Evolutionary conservation across 371 early-diverging fungal species (phyloP), one percentile per base, ranked within the genome.

Genomic region (Mortierella sp.): DNA sequence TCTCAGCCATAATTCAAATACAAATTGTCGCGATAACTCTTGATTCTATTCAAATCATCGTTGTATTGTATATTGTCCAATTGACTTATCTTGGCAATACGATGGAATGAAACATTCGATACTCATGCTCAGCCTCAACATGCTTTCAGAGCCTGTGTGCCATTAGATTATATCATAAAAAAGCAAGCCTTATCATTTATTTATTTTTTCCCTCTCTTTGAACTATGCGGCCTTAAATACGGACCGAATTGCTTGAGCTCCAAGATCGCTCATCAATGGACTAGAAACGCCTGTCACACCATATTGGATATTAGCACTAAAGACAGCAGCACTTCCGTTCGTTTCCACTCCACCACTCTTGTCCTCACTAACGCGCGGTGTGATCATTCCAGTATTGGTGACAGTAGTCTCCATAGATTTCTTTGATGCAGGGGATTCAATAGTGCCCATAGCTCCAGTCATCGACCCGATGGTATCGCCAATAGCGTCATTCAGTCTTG

Each of bases 161-260:
- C n/a, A n/a, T n/a, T n/a, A n/a, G n/a, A n/a, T n/a, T n/a, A n/a
- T n/a, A n/a, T n/a, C n/a, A n/a, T n/a, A n/a, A n/a, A n/a, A n/a
- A n/a, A n/a, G n/a, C n/a, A n/a, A n/a, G n/a, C n/a, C n/a, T n/a
- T n/a, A n/a, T n/a, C n/a, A n/a, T n/a, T n/a, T n/a, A n/a, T n/a
- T n/a, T n/a, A n/a, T n/a, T n/a, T n/a, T n/a, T n/a, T n/a, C n/a
- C n/a, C n/a, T n/a, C n/a, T n/a, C n/a, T n/a, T n/a, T n/a, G n/a
- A n/a, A n/a, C 12, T 40, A 69, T 12, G n/a, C 35, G 0, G 57
- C 0, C 70, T 66, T 76, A 66, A 70, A 76, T 47, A 57, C 55
- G 0, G 65, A 53, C 13, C 58, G 70, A n/a, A 76, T 70, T 0
- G 76, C 66, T 17, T 66, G 70, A 0, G 76, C 70, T 10, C 76